These are phyloP conservation scores for Plasmodium chabaudi DNA, from an alignment of 169 alveolate genomes.

Conservation along the genomic window DNA sequence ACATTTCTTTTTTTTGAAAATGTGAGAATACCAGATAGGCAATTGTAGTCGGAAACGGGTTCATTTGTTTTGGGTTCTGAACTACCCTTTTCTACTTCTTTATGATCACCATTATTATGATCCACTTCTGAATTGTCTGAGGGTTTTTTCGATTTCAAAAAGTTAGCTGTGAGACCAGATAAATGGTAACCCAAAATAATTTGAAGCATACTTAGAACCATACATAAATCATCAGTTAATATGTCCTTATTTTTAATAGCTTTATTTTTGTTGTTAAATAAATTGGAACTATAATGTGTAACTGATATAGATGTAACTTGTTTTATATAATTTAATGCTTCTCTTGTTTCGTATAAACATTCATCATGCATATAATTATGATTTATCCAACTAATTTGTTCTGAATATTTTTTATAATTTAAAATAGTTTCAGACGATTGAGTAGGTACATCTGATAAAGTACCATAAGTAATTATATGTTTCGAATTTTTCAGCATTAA, in stretches of 20 bases:
- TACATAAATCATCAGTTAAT: slow-evolving; percentile 55
- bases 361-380: slow-evolving; percentile 66
- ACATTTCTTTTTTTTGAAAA: slow-evolving; percentile 13
- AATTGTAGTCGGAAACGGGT: not conserved
- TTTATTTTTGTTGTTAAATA: slow-evolving; percentile 23
- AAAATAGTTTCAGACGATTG: slow-evolving; percentile 28
- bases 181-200: slow-evolving; percentile 16
- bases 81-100: not conserved
- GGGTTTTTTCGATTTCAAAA: slow-evolving; percentile 5
- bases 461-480: slow-evolving; percentile 66
- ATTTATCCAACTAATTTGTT: slow-evolving; percentile 66
- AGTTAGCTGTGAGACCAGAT: slow-evolving; percentile 53
- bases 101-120: not conserved
- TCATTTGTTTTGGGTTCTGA: not conserved
- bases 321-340: slow-evolving; percentile 32
- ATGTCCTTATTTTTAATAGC: slow-evolving; percentile 23
- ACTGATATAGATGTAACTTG: slow-evolving; percentile 32
- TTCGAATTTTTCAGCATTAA: slow-evolving; percentile 19
- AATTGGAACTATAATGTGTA: slow-evolving; percentile 43
- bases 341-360: slow-evolving; percentile 44
- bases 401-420: slow-evolving; percentile 27
- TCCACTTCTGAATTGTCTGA: not conserved
- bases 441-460: slow-evolving; percentile 22
- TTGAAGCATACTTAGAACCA: slow-evolving; percentile 24
- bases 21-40: slow-evolving; percentile 48